Percentiles rank a stretch among this genome's conserved stretches.
These are phyloP conservation scores for Saturnispora zaruensis DNA, from an alignment of 805 yeast genomes.

Conservation along the genomic window DNA sequence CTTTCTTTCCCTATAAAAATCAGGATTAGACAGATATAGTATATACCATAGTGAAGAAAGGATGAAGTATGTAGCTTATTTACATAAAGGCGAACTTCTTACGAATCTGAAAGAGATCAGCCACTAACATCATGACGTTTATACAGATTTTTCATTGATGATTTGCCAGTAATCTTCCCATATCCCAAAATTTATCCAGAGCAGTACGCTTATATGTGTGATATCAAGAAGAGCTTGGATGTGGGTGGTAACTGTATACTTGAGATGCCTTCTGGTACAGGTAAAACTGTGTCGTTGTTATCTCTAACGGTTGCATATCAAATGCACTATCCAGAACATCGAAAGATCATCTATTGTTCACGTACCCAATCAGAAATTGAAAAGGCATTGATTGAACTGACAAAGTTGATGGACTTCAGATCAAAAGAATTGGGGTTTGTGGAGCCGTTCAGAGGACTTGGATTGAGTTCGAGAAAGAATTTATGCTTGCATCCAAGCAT, in stretches of 20 bases:
- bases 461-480: constrained; percentile 90
- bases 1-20: not conserved
- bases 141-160: constrained; percentile 80
- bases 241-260: constrained; percentile 94
- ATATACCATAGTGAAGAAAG: not conserved
- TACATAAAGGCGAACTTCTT: not conserved
- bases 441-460: constrained; percentile 91
- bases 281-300: constrained; percentile 87
- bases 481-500: constrained; percentile 86
- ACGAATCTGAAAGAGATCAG: not conserved
- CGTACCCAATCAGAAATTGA: constrained; percentile 99
- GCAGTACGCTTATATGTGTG: constrained; percentile 96
- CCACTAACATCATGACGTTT: constrained; percentile 10
- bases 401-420: constrained; percentile 80
- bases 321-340: constrained; percentile 83
- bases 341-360: constrained; percentile 92
- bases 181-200: constrained; percentile 97
- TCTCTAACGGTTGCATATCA: constrained; percentile 94
- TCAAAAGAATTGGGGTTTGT: constrained; percentile 71
- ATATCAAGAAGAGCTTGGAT: constrained; percentile 85
- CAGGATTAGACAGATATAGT: not conserved
- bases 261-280: constrained; percentile 99
- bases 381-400: constrained; percentile 88
- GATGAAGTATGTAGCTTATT: constrained; percentile 15
- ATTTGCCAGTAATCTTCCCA: constrained; percentile 90